Evolutionary conservation across 495 filamentous ascomycete species (phyloP), one percentile per base, ranked within the genome.

Genomic region (Parmelia sp.): DNA sequence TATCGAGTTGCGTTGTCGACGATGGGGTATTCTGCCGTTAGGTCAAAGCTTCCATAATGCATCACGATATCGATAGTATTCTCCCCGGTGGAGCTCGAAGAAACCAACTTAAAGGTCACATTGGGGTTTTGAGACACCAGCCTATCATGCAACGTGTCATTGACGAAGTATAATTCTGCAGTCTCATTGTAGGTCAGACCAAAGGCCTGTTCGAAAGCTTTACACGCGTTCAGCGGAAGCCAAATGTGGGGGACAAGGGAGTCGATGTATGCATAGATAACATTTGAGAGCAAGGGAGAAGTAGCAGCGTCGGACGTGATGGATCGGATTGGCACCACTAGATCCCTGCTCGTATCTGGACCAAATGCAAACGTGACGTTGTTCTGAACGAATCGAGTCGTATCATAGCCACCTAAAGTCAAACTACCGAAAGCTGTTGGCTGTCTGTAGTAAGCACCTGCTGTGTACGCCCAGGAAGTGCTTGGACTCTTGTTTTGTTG

Each of bases 371-470:
- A 82, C 5, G 73, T 74, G n/a, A 82, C 69, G 53, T 78, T 65
- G 65, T 82, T 83, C 19, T 76, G 73, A 10, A 71, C 70, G 65
- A 82, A 83, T 25, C 79, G 72, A 10, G 79, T 75, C 0, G 73
- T 65, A 65, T 86, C 83, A 65, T 84, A 84, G 14, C 83, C 83
- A 15, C 82, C 83, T 23, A 86, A 74, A 11, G 82, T 83, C 17
- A 85, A 70, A 56, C 79, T 80, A 14, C 75, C 78, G 60, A 79
- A 77, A 7, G 80, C 79, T 39, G 74, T 71, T 51, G 75, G 44
- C 25, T 51, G 55, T 23, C 65, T 51, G 57, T 73, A 74, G 5
- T 44, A 63, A 35, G 68, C 67, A 27, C 75, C 75, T n/a, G 75
- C 75, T 8, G 75, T 75, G 36, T 74, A 75, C 1, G 63, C 75